These are phyloP conservation scores for Melocanna baccifera DNA, from an alignment of 176 grass and related monocot species.

Conservation along the genomic window DNA sequence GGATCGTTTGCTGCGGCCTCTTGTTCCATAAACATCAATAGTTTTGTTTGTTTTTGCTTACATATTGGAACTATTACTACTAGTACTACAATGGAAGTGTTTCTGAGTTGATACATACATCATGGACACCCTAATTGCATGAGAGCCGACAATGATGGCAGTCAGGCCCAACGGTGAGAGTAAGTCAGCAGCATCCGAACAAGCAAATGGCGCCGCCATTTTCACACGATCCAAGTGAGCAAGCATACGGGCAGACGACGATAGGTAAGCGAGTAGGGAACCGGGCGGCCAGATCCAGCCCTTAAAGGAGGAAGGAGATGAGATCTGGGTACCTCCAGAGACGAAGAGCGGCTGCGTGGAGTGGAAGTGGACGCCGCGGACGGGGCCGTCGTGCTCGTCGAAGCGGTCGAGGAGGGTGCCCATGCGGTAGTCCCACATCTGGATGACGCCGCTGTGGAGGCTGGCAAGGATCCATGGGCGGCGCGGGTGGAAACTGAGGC, in stretches of 20 bases:
- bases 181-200: too few relatives aligned
- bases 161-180: too few relatives aligned
- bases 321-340: constrained; percentile 60
- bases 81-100: not conserved
- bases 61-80: not conserved
- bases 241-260: too few relatives aligned
- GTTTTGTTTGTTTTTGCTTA: not conserved
- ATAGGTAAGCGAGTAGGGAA: not conserved
- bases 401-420: constrained; percentile 93
- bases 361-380: constrained; percentile 87
- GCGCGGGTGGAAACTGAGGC: constrained; percentile 72
- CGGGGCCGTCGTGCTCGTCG: constrained; percentile 90
- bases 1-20: too few relatives aligned
- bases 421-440: constrained; percentile 96
- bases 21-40: too few relatives aligned
- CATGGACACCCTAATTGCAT: too few relatives aligned
- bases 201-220: too few relatives aligned
- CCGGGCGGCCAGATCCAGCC: not conserved
- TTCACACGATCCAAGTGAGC: too few relatives aligned
- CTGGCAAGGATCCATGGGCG: constrained; percentile 83
- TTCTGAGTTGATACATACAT: not conserved
- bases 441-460: constrained; percentile 91
- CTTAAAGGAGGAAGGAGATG: not conserved
- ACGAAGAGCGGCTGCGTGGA: constrained; percentile 84
- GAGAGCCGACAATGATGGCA: too few relatives aligned